A percentile compares a stretch with the other conserved stretches of the same genome.
Conservation (phyloP, 164 flowering plant species). For the Hamamelis virginiana region DNA sequence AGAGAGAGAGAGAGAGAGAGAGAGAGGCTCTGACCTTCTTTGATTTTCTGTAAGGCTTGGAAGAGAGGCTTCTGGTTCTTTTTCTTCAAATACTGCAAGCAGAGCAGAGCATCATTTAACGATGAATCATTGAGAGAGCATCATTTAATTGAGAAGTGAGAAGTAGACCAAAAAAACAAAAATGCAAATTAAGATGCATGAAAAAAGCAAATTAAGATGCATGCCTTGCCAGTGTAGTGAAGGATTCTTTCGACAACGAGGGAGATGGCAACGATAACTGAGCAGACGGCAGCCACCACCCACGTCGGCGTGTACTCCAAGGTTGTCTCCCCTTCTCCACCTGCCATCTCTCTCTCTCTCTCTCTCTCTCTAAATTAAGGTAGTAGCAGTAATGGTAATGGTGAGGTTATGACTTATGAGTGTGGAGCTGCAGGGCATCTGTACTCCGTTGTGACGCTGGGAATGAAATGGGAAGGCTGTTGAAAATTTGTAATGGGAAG, state of each 20-base stretch:
- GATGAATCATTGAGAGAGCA: not conserved
- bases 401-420: too few relatives aligned
- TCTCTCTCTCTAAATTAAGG: too few relatives aligned
- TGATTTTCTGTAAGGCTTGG: constrained; percentile 75
- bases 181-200: too few relatives aligned
- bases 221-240: constrained; percentile 54
- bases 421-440: too few relatives aligned
- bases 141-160: not conserved
- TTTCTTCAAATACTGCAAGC: constrained; percentile 56
- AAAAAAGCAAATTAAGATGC: not conserved
- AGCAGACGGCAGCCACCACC: constrained; percentile 66
- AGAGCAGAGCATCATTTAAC: not conserved
- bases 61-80: constrained; percentile 69
- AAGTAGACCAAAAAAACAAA: too few relatives aligned
- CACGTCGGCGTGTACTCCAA: constrained; percentile 74
- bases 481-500: too few relatives aligned
- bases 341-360: constrained; percentile 20
- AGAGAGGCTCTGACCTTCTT: constrained; percentile 54
- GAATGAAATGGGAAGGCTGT: too few relatives aligned
- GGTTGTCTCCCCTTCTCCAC: constrained; percentile 25
- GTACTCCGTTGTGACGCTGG: too few relatives aligned
- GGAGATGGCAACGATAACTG: constrained; percentile 56
- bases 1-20: not conserved
- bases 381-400: too few relatives aligned
- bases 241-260: constrained; percentile 50